Conservation (phyloP, 768 basidiomycete species). For the Mycena haematopus region DNA sequence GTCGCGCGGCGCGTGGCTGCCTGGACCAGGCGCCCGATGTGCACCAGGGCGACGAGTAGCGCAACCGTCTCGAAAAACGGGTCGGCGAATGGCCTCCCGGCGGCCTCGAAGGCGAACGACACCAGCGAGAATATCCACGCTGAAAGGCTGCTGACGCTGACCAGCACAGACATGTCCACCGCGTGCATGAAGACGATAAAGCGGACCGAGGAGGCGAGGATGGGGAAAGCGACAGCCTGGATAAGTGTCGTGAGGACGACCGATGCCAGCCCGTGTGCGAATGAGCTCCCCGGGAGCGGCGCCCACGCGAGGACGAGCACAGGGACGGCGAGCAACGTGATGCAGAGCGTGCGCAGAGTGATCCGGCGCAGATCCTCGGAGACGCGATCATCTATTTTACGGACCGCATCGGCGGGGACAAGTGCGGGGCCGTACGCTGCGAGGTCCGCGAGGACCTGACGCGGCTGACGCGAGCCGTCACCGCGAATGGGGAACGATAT, state of each 20-base stretch:
- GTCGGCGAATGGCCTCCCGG: conserved; percentile 37
- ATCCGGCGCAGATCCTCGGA: conserved; percentile 33
- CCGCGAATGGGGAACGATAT: conserved; percentile 28
- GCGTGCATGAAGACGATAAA: conserved; percentile 43
- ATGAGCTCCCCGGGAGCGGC: conserved; percentile 38
- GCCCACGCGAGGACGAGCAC: conserved; percentile 53
- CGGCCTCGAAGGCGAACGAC: conserved; percentile 42
- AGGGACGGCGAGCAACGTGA: conserved; percentile 44
- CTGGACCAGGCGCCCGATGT: conserved; percentile 46
- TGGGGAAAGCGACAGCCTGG: conserved; percentile 43
- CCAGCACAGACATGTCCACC: conserved; percentile 47
- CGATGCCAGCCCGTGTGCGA: conserved; percentile 43
- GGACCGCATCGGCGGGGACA: conserved; percentile 34
- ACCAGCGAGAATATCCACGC: conserved; percentile 50
- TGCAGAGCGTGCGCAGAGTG: conserved; percentile 38
- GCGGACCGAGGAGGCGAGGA: conserved; percentile 43
- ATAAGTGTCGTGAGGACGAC: conserved; percentile 47
- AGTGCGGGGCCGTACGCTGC: conserved; percentile 29
- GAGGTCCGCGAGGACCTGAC: conserved; percentile 39
- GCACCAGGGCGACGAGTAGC: conserved; percentile 49
- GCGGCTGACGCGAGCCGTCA: conserved; percentile 32
- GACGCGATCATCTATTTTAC: conserved; percentile 38
- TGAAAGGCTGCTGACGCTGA: conserved; percentile 44
- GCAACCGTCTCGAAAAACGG: conserved; percentile 52
- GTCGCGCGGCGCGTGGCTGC: conserved; percentile 44